A percentile compares a stretch with the other conserved stretches of the same genome.
These are phyloP conservation scores for Tolypocladium tropicale DNA, from an alignment of 2,329 filamentous ascomycete species.

Conservation along the genomic window DNA sequence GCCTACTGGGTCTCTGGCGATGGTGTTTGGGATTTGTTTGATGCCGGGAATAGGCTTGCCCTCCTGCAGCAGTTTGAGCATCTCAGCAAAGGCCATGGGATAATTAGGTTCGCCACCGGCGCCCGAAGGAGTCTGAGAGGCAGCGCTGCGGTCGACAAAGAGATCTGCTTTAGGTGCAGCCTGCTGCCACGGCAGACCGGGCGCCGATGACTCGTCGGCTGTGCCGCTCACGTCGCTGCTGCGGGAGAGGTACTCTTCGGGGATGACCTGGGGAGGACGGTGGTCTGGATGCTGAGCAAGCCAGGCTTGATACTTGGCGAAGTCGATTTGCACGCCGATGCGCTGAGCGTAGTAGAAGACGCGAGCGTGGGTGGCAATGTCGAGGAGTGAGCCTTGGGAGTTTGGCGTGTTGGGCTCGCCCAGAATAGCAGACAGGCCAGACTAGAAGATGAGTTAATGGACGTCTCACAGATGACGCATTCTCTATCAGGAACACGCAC, in stretches of 20 bases:
- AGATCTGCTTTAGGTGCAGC: conserved; percentile 38
- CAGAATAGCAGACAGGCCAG: conserved; percentile 54
- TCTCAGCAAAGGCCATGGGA: conserved; percentile 73
- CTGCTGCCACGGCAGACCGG: conserved; percentile 34
- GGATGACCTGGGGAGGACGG: conserved; percentile 23
- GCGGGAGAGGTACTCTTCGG: conserved; percentile 17
- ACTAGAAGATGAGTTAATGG: conserved; percentile 20
- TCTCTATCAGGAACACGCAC: conserved; percentile 21
- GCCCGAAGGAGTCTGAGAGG: conserved; percentile 9
- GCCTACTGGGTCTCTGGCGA: conserved; percentile 60
- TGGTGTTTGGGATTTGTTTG: conserved; percentile 71
- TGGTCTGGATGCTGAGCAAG: conserved; percentile 26
- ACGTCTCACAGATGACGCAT: background rate
- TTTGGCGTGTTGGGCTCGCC: conserved; percentile 35
- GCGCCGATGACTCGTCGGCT: conserved; percentile 1
- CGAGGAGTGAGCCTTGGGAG: conserved; percentile 38
- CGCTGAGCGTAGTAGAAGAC: conserved; percentile 53
- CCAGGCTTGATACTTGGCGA: conserved; percentile 58
- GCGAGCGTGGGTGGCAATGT: conserved; percentile 56
- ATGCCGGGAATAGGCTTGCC: conserved; percentile 82
- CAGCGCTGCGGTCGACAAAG: conserved; percentile 28
- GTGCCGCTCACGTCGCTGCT: background rate
- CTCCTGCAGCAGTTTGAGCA: conserved; percentile 74
- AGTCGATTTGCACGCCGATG: conserved; percentile 48
- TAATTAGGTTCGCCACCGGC: conserved; percentile 53